Conservation (phyloP, 768 basidiomycete species). For the Leucocoprinus birnbaumii region DNA sequence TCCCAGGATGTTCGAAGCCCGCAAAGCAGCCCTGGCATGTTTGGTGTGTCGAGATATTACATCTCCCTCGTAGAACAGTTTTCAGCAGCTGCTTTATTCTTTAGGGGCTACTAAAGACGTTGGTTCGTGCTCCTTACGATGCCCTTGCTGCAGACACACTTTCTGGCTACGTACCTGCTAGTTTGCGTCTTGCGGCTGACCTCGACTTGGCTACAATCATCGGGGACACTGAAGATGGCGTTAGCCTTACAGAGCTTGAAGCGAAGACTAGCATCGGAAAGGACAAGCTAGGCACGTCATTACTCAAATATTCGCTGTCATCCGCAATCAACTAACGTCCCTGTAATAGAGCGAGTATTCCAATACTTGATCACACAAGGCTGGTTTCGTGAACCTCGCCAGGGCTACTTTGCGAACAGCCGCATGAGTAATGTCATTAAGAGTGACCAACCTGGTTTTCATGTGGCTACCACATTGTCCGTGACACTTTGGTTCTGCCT, state of each 20-base stretch:
- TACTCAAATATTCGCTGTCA: not conserved
- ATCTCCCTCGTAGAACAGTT: too few relatives aligned
- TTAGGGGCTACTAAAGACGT: conserved; percentile 31
- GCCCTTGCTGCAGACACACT: conserved; percentile 31
- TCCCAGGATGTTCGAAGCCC: conserved; percentile 33
- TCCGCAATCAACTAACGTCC: not conserved
- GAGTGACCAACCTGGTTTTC: conserved; percentile 30
- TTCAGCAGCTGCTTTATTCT: not conserved
- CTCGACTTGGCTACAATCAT: conserved; percentile 32
- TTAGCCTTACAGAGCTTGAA: conserved; percentile 30
- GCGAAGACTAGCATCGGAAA: conserved; percentile 30
- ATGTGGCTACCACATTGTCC: conserved; percentile 35
- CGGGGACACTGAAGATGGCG: conserved; percentile 31
- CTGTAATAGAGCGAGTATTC: conserved; percentile 26
- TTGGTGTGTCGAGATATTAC: conserved; percentile 22
- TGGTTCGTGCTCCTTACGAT: conserved; percentile 34
- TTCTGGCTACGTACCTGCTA: conserved; percentile 28
- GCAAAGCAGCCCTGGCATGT: conserved; percentile 29
- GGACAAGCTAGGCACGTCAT: conserved; percentile 26
- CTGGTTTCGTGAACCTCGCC: conserved; percentile 33
- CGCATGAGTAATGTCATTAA: conserved; percentile 32
- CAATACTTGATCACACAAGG: conserved; percentile 33
- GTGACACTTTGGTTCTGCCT: not conserved
- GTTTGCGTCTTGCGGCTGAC: conserved; percentile 32
- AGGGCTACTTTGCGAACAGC: conserved; percentile 35